Percentiles rank a stretch among this genome's conserved stretches.
Conservation (phyloP, 345 rosid genomes). For the Eucalyptus leucophloia region DNA sequence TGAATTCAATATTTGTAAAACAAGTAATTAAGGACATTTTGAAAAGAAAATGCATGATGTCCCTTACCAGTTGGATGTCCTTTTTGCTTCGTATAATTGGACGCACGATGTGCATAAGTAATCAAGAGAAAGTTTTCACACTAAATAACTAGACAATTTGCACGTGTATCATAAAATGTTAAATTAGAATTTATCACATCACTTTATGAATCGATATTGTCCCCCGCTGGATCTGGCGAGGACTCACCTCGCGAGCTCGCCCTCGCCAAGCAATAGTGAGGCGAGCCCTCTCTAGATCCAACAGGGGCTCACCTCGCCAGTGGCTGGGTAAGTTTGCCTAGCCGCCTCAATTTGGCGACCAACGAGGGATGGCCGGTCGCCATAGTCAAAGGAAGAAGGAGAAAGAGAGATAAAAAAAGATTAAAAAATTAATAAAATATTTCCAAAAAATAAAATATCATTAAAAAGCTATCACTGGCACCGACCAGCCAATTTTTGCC, state of each 20-base stretch:
- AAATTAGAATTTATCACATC: background rate
- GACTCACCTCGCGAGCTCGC: too few species aligned
- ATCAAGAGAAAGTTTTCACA: background rate
- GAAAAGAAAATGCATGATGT: background rate
- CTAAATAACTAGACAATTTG: background rate
- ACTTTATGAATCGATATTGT: background rate
- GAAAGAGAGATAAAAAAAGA: too few species aligned
- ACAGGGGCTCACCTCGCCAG: accelerated
- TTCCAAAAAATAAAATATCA: too few species aligned
- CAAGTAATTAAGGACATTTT: background rate
- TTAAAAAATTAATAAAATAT: too few species aligned
- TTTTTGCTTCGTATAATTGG: background rate
- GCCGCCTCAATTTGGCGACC: too few species aligned
- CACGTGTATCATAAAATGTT: background rate
- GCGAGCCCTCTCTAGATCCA: too few species aligned
- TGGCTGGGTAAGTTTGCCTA: too few species aligned
- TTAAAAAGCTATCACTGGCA: accelerated
- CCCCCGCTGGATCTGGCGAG: accelerated
- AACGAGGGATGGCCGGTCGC: accelerated
- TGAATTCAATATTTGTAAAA: background rate
- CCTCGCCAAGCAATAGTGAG: too few species aligned
- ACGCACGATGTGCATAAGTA: background rate
- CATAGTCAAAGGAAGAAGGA: too few species aligned
- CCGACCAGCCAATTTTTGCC: too few species aligned
- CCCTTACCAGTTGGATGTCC: background rate